Evolutionary conservation across 1,139 yeast genomes (phyloP), one percentile per base, ranked within the genome.

Genomic region (Entelexis sorbosivorans): DNA sequence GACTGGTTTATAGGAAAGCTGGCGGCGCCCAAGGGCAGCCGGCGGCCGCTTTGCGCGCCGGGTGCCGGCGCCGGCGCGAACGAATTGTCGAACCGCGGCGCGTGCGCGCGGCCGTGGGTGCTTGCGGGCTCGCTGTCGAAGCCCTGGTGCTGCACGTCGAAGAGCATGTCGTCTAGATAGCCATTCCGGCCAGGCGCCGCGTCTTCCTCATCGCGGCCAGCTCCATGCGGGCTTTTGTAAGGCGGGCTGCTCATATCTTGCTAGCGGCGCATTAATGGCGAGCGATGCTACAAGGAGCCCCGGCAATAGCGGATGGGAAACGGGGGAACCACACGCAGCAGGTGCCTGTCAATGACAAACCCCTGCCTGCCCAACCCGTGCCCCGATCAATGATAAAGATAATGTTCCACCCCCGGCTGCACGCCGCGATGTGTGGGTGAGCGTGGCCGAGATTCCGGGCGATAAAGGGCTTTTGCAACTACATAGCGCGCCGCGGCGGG

Each of bases 311-410:
- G 20, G 32, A 26, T 26, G 19, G 9, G 42, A 14, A 38, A 38
- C 19, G 17, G n/a, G 13, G 16, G 16, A 19, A 29, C 40, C 29
- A 5, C 29, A 14, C 32, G 20, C 32, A 26, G 32, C 42, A 16
- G 26, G 16, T 16, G 32, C 9, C 34, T 40, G 28, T 40, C 44
- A 40, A 40, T 40, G 33, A 40, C 44, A 40, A 40, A 39, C 43
- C 43, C 43, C 43, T 26, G 43, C 43, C 43, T 26, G 44, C 28
- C 9, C 11, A 28, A 22, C 44, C 44, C 34, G n/a, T 29, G 44
- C 44, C 44, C 44, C 11, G 44, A 19, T 40, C 24, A 40, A 10
- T 24, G 44, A 40, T 40, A 40, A 40, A 11, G 43, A 39, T 26
- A 39, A 26, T 28, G 33, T 28, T n/a, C 20, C n/a, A n/a, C n/a